These are phyloP conservation scores for Aschersonia sp. DNA, from an alignment of 2,329 filamentous ascomycete genomes.

Conservation along the genomic window DNA sequence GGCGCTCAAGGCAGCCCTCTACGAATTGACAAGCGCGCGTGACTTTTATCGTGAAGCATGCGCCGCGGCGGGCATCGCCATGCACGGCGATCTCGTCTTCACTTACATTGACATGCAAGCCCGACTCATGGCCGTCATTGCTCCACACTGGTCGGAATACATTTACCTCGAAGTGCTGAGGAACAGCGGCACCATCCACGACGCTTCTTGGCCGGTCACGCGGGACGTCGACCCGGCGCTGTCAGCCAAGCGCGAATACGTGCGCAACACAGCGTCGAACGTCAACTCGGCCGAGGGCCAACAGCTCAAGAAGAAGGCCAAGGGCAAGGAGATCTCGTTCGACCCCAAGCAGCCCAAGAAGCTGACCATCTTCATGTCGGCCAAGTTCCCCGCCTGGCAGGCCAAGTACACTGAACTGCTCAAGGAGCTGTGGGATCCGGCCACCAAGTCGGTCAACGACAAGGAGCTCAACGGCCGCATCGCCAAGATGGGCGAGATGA, in stretches of 20 bases:
- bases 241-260: conserved; percentile 69
- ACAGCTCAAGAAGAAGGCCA: conserved; percentile 78
- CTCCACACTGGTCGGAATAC: conserved; percentile 89
- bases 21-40: conserved; percentile 78
- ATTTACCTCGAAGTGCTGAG: conserved; percentile 86
- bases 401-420: conserved; percentile 76
- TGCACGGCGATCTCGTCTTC: conserved; percentile 69
- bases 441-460: conserved; percentile 52
- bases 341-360: conserved; percentile 88
- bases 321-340: conserved; percentile 75
- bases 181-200: conserved; percentile 63
- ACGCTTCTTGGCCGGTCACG: conserved; percentile 43
- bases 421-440: conserved; percentile 50
- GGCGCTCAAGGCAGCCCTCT: conserved; percentile 74
- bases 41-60: conserved; percentile 83
- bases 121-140: conserved; percentile 66
- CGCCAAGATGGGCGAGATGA: conserved; percentile 75
- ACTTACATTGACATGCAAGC: conserved; percentile 80
- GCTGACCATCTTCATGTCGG: conserved; percentile 71
- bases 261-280: conserved; percentile 58
- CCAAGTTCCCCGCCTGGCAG: conserved; percentile 80
- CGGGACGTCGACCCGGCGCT: conserved; percentile 51
- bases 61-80: conserved; percentile 60
- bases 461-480: conserved; percentile 68
- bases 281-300: conserved; percentile 68